phyloP scores from a whole-genome alignment of 176 grass and related monocot genomes.

The Lolium multiflorum region DNA sequence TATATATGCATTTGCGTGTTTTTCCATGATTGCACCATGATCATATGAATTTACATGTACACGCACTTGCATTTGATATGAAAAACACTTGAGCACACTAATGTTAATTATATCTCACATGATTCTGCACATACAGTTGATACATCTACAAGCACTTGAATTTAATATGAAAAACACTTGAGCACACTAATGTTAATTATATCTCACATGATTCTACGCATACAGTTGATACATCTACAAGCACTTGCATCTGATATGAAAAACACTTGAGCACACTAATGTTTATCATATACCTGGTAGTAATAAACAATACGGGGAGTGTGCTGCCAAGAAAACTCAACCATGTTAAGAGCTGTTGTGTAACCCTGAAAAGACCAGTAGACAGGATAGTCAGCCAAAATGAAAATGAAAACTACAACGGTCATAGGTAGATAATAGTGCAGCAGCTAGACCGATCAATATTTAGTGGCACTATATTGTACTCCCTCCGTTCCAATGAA shows the following conservation, averaged over 20 bases:
- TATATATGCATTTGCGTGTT: neutral
- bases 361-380: conserved; percentile 55
- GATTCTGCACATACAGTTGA: neutral
- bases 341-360: conserved; percentile 46
- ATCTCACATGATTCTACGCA: neutral
- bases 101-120: neutral
- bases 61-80: neutral
- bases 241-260: neutral
- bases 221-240: conserved; percentile 24
- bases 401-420: neutral
- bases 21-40: neutral
- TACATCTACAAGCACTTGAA: conserved; percentile 18
- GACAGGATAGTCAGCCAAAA: conserved; percentile 31
- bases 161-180: neutral
- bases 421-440: neutral
- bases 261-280: neutral
- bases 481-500: neutral
- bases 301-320: conserved; percentile 60
- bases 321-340: conserved; percentile 52
- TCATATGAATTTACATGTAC: neutral
- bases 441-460: conserved; percentile 14
- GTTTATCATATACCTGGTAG: conserved; percentile 69
- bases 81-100: neutral
- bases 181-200: neutral
- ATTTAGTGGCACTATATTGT: neutral